Base-by-base conservation (phyloP, 768 basidiomycete species). In the Trametes coccinea region DNA sequence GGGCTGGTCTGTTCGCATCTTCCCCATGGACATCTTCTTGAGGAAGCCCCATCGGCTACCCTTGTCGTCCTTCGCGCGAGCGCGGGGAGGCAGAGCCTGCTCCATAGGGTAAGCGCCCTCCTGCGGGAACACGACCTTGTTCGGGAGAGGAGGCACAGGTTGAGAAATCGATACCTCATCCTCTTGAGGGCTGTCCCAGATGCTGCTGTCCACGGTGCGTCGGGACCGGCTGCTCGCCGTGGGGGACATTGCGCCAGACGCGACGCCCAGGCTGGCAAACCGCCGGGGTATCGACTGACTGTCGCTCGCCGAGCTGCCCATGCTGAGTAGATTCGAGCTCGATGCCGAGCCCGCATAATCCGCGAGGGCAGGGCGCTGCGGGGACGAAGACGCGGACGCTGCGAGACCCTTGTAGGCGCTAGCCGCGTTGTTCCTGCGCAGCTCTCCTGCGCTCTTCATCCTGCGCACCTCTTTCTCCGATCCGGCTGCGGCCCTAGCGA, bases 11-110 rank as follows among this genome's bases (percentile, higher is more conserved):
- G 77, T 65, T 68, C 85, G 86, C 78, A 96, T 89, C 74, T 90
- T 93, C 13, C 93, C 89, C 93, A 95, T 96, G 5, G 94, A 96
- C 94, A 98, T 97, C 78, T 98, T 98, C 78, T 95, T 93, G 61
- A 98, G 78, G 78, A 98, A 96, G 3, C 95, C 94, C 95, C 95
- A 96, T 58, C 92, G 87, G 55, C 87, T 86, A 41, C 78, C 77
- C 73, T 90, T 84, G 50, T 76, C 75, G 52, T 75, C 71, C 56
- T 61, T 66, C 56, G 57, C 44, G 47, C 62, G 67, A 43, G 59
- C 46, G 49, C 56, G 62, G 22, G 61, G 41, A 53, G 59, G 56
- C 55, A 57, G 44, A 31, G 56, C 60, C 11, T 53, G 66, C 49
- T 58, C 59, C 60, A 56, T 67, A 43, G 63, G 53, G 51, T 60